phyloP scores from a whole-genome alignment of 495 filamentous ascomycete species.

The Schizothecium vesticola region DNA sequence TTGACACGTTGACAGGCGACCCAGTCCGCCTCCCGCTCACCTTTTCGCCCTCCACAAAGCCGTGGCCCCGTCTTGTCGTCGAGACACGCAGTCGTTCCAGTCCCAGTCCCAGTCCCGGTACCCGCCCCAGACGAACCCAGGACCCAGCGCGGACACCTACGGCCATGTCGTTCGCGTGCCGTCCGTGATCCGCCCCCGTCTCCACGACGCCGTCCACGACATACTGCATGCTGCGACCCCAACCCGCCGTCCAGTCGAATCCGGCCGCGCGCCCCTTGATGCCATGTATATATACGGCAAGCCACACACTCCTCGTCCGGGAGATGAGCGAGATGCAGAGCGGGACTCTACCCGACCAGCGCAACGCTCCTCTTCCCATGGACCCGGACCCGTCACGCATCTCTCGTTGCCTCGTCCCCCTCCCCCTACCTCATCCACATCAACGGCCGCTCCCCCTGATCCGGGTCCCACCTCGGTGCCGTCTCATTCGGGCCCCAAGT shows the following conservation, averaged over 20 bases:
- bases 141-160: not conserved
- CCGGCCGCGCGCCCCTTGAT: constrained; percentile 14
- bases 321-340: constrained; percentile 9
- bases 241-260: constrained; percentile 15
- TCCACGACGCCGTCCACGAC: constrained; percentile 20
- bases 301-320: constrained; percentile 18
- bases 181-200: constrained; percentile 14
- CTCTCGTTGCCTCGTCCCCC: constrained; percentile 15
- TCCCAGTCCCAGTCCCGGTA: not conserved
- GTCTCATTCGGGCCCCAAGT: constrained; percentile 13
- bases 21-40: not conserved
- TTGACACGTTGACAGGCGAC: not conserved
- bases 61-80: not conserved
- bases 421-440: constrained; percentile 16
- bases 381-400: not conserved
- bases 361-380: constrained; percentile 1
- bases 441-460: not conserved
- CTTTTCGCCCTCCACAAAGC: not conserved
- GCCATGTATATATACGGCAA: constrained; percentile 31
- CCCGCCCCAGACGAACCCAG: not conserved
- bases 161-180: constrained; percentile 20
- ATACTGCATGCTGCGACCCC: constrained; percentile 28
- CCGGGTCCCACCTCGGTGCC: constrained; percentile 10
- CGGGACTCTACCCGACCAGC: constrained; percentile 14
- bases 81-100: not conserved